phyloP scores from a whole-genome alignment of 345 rosid species.

The Abelmoschus esculentus region DNA sequence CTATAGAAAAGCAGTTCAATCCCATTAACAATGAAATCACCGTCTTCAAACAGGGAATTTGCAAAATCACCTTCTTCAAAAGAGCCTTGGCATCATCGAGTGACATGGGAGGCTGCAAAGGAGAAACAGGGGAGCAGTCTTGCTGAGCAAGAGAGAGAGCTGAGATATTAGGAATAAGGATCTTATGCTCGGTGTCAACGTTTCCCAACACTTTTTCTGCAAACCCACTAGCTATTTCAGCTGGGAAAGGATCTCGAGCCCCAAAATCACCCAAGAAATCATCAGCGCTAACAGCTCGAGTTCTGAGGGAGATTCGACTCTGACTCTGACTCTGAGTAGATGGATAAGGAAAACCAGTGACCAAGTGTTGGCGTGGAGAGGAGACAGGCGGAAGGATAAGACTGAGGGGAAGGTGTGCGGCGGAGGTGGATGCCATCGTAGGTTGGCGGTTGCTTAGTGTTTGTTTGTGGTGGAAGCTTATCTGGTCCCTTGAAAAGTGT shows the following conservation, averaged over 20 bases:
- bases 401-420: conserved; percentile 24
- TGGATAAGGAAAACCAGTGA: conserved; percentile 4
- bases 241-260: conserved; percentile 66
- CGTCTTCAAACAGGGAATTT: too few species aligned
- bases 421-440: conserved; percentile 25
- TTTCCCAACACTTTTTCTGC: conserved; percentile 73
- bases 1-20: not conserved
- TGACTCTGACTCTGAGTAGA: not conserved
- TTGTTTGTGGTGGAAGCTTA: too few species aligned
- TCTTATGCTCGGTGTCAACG: conserved; percentile 67
- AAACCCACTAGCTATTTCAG: conserved; percentile 71
- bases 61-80: conserved; percentile 49
- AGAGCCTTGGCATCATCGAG: conserved; percentile 50
- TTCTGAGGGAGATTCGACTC: conserved; percentile 14
- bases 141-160: conserved; percentile 70
- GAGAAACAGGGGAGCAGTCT: conserved; percentile 54
- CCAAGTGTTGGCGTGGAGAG: conserved; percentile 15
- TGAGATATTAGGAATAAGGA: conserved; percentile 63
- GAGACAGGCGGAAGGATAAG: conserved; percentile 16
- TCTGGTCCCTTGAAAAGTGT: too few species aligned
- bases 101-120: conserved; percentile 56
- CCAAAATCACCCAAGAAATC: conserved; percentile 61
- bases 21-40: not conserved
- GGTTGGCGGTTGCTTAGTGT: not conserved
- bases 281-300: conserved; percentile 16